Evolutionary conservation across 345 rosid species (phyloP), one percentile per base, ranked within the genome.

Genomic region (Bruguiera parviflora): DNA sequence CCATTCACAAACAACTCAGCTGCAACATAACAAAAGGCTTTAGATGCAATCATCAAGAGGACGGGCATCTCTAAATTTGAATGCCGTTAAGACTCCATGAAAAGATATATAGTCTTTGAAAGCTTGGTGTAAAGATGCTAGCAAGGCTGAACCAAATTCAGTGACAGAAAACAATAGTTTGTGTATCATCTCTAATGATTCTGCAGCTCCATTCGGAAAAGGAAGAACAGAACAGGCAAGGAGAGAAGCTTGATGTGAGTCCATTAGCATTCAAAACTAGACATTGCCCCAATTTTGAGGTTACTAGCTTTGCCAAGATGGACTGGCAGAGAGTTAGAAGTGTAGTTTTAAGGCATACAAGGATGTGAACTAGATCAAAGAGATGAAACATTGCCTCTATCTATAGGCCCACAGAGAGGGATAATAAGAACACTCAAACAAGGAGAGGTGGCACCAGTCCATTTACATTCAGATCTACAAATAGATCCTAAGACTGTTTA

Each of bases 1-100:
- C 98, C 98, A 66, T 96, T 90, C 63, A 96, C 98, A 82, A 86
- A 84, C 76, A 96, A 64, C 73, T 96, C 97, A 71, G 96, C 99
- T 96, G 87, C 84, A 87, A 73, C 13, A 70, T 8, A 52, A 43
- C 9, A 47, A 66, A 53, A 18, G 8, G 29, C 21, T 43, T 43
- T 43, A 13, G 49, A 15, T 13, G 4, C 49, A 43, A 3, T 43
- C 49, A 43, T 43, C 49, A 43, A 9, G 46, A 39, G 10, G 46
- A 39, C 3, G 0, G 46, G 15, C 46, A 39, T 39, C 15, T 39
- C 15, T 10, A 39, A 39, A 39, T 39, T 39, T 39, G 46, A 15
- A 39, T 39, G 10, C 3, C 2, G 4, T 39, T 39, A 39, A 39
- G 46, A 39, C 15, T 39, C 46, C 46, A 10, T 39, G 15, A 9